These are phyloP conservation scores for Clarireedia homoeocarpa DNA, from an alignment of 2,329 filamentous ascomycete genomes.

Conservation along the genomic window DNA sequence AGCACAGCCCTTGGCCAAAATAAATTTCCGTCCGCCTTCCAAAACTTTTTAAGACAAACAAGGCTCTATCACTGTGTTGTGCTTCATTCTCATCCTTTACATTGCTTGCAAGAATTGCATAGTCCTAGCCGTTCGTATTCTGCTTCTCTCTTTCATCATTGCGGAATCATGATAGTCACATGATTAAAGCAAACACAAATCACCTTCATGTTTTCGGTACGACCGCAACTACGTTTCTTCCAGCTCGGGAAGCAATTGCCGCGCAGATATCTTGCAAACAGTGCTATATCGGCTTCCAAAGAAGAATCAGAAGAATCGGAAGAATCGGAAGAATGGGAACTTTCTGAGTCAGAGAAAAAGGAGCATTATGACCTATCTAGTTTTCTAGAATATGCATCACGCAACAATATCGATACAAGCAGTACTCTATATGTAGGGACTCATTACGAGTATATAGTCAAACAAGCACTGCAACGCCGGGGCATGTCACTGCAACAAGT, in stretches of 20 bases:
- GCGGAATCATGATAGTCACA: constrained; percentile 2
- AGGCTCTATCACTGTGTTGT: too few species aligned
- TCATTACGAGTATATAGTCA: constrained; percentile 66
- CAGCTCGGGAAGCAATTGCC: constrained; percentile 16
- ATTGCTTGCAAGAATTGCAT: too few species aligned
- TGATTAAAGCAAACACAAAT: constrained; percentile 7
- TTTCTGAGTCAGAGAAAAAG: constrained; percentile 38
- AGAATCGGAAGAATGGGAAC: constrained; percentile 28
- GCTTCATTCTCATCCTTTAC: too few species aligned
- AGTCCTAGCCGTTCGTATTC: background rate
- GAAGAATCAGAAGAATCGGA: constrained; percentile 22
- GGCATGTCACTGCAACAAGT: constrained; percentile 59
- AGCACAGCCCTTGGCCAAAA: background rate
- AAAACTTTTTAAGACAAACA: too few species aligned
- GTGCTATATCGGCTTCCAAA: background rate
- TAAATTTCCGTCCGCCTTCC: background rate
- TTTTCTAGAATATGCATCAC: constrained; percentile 56
- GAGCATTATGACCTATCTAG: constrained; percentile 56
- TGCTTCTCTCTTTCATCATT: background rate
- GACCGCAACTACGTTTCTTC: constrained; percentile 14
- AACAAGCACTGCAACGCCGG: constrained; percentile 45
- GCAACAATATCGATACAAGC: constrained; percentile 43
- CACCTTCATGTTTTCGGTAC: constrained; percentile 18
- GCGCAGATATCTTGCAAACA: constrained; percentile 22
- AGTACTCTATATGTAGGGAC: constrained; percentile 64